A percentile compares a stretch with the other conserved stretches of the same genome.
Evolutionary conservation across 495 filamentous ascomycete genomes (phyloP).

Genomic region (Penicillium crystallinum): DNA sequence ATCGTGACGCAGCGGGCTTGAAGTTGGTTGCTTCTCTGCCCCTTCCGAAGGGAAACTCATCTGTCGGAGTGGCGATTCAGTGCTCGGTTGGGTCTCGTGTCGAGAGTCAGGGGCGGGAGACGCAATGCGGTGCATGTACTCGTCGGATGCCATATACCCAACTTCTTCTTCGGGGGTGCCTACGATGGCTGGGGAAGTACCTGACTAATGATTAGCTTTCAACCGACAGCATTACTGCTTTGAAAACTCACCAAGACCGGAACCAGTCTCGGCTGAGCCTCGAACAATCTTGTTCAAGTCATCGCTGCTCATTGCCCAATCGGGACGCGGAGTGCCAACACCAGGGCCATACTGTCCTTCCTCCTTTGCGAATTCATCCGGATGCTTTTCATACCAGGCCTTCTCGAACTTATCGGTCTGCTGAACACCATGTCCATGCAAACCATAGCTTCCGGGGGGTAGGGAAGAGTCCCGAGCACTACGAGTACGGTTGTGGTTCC

Average conservation of each 20-base stretch:
- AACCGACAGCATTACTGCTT: not conserved
- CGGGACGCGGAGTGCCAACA: slow-evolving; percentile 60
- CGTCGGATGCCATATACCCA: slow-evolving; percentile 73
- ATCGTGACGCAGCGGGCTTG: slow-evolving; percentile 9
- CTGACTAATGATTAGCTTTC: slow-evolving; percentile 27
- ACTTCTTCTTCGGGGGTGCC: slow-evolving; percentile 76
- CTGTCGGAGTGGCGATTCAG: slow-evolving; percentile 56
- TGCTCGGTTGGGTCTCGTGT: slow-evolving; percentile 37
- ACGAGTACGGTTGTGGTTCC: slow-evolving; percentile 63
- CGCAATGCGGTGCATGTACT: slow-evolving; percentile 66
- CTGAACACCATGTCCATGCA: slow-evolving; percentile 76
- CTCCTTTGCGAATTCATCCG: slow-evolving; percentile 69
- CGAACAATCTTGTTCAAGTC: slow-evolving; percentile 88
- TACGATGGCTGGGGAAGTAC: slow-evolving; percentile 41
- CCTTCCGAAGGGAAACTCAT: slow-evolving; percentile 42
- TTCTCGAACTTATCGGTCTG: slow-evolving; percentile 70
- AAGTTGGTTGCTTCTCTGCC: slow-evolving; percentile 4
- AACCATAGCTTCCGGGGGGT: slow-evolving; percentile 76
- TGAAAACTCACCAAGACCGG: slow-evolving; percentile 54
- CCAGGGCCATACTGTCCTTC: slow-evolving; percentile 63
- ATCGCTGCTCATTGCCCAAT: slow-evolving; percentile 86
- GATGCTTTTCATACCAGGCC: slow-evolving; percentile 86
- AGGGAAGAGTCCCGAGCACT: slow-evolving; percentile 55
- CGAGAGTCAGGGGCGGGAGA: slow-evolving; percentile 55
- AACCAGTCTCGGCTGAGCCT: slow-evolving; percentile 59